These are phyloP conservation scores for Serendipita sp. DNA, from an alignment of 768 basidiomycete species.

Conservation along the genomic window DNA sequence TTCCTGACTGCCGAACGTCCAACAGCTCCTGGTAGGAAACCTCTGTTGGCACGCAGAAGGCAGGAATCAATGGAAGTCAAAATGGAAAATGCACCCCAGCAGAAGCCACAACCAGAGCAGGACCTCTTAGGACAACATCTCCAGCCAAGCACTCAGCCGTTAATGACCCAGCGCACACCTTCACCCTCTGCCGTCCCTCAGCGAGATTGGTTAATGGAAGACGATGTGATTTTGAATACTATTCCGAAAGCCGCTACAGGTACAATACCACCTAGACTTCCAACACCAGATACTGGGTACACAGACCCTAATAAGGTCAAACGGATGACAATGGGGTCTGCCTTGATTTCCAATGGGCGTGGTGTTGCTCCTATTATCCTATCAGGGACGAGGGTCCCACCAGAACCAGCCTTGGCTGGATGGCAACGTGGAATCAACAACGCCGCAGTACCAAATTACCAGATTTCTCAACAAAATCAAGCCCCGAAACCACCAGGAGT, in stretches of 20 bases:
- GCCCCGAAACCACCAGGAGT: background rate
- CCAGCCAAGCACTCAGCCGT: background rate
- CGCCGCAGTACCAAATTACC: background rate
- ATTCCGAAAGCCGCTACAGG: background rate
- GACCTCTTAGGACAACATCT: background rate
- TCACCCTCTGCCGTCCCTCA: conserved; percentile 2
- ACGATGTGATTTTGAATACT: background rate
- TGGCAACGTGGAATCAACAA: background rate
- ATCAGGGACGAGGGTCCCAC: background rate
- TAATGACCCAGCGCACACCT: background rate
- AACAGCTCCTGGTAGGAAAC: background rate
- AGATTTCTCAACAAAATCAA: background rate
- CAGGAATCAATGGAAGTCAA: background rate
- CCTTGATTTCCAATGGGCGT: background rate
- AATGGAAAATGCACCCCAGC: background rate
- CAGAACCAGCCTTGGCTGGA: background rate
- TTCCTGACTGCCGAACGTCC: background rate
- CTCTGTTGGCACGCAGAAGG: background rate
- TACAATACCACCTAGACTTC: background rate
- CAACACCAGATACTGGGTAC: background rate
- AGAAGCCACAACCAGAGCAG: background rate
- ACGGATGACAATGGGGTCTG: background rate
- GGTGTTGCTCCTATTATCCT: background rate
- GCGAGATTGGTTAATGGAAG: conserved; percentile 1
- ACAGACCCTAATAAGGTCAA: background rate